Evolutionary conservation across 2,329 filamentous ascomycete genomes (phyloP), one percentile per base, ranked within the genome.

Genomic region (Ceratocystis huliohia): DNA sequence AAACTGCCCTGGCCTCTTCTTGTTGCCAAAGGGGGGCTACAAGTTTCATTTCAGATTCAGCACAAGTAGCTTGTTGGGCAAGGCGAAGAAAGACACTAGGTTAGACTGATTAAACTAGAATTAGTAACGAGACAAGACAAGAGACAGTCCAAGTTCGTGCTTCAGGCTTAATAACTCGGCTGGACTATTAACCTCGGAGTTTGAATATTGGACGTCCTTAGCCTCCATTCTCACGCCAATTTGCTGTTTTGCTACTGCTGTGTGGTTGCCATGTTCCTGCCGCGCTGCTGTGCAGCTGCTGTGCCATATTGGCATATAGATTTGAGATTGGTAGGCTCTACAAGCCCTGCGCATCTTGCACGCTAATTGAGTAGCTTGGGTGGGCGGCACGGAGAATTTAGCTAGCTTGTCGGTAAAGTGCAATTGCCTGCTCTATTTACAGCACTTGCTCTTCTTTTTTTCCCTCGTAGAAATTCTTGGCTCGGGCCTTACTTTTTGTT

Each of bases 361-460:
- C 46, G 46, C 17, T 20, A n/a, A 17, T 17, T 13, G 37, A 41
- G 22, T 25, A 17, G 53, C 53, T 30, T 57, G 15, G 53, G 53
- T 22, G 15, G 53, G 53, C 53, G 53, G 53, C 53, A 57, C 53
- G 53, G 53, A 57, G 53, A 57, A 57, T 57, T 57, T 17, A 20
- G 20, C 22, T 30, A 57, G 50, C 28, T 57, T 30, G 50, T 15
- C 50, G 25, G 50, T 15, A 30, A 5, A 57, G 25, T 4, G 53
- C 22, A 57, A 30, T 57, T 57, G 33, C 53, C 53, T 30, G 28
- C 25, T 28, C 53, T 57, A 57, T 57, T 57, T 57, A 57, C 53
- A 30, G 53, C 20, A 57, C 25, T 17, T 30, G 53, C 22, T 20
- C 20, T 50, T 22, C 8, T 20, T 48, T 20, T 17, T n/a, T 48